Conservation (phyloP, 2,329 filamentous ascomycete species). For the Paraphoma sp. region DNA sequence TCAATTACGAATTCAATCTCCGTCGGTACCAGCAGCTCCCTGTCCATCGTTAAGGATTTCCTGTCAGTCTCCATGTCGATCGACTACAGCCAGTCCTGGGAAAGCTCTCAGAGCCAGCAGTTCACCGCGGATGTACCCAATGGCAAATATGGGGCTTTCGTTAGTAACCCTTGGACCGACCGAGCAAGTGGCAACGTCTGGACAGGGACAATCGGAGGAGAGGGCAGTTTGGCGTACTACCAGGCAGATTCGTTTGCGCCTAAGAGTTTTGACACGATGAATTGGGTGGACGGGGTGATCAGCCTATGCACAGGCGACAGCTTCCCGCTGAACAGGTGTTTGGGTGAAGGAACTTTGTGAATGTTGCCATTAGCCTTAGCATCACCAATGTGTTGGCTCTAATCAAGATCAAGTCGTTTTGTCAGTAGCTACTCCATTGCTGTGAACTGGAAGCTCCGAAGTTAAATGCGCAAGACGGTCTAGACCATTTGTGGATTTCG, state of each 20-base stretch:
- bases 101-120: conserved; percentile 36
- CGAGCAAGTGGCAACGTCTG: conserved; percentile 45
- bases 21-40: conserved; percentile 21
- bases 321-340: conserved; percentile 49
- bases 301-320: conserved; percentile 45
- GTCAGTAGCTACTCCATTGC: too few species aligned
- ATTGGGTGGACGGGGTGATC: conserved; percentile 52
- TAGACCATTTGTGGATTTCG: too few species aligned
- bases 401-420: too few species aligned
- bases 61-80: conserved; percentile 32
- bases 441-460: too few species aligned
- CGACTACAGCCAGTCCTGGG: conserved; percentile 42
- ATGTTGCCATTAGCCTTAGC: neutral
- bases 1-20: conserved; percentile 41
- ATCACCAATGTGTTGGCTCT: too few species aligned
- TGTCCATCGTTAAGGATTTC: conserved; percentile 34
- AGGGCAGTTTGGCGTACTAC: conserved; percentile 32
- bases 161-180: conserved; percentile 48
- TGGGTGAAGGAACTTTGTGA: conserved; percentile 43
- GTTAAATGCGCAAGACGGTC: too few species aligned
- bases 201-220: conserved; percentile 43
- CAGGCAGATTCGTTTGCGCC: conserved; percentile 44
- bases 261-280: conserved; percentile 41
- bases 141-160: conserved; percentile 49
- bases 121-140: conserved; percentile 44